phyloP scores from a whole-genome alignment of 169 alveolate genomes.

The Plasmodium relictum region DNA sequence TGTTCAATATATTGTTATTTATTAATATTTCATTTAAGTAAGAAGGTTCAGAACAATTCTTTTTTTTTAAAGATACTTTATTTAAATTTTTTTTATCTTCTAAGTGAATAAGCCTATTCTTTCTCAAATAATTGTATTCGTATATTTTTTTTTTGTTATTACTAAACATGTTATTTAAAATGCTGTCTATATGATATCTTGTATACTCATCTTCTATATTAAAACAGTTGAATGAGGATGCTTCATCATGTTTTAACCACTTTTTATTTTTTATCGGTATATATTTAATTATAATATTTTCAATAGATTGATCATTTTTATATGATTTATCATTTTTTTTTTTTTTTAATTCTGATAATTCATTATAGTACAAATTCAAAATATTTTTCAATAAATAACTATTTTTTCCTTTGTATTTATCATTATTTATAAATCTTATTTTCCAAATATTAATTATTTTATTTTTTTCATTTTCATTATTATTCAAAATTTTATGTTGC shows the following conservation, averaged over 20 bases:
- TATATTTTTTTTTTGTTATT: conserved; percentile 21
- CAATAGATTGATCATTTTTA: neutral
- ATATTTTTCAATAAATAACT: conserved; percentile 59
- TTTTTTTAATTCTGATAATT: conserved; percentile 36
- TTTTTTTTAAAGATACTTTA: conserved; percentile 11
- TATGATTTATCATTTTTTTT: conserved; percentile 1
- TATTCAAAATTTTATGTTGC: conserved; percentile 28
- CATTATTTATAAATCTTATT: conserved; percentile 54
- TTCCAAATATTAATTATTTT: conserved; percentile 29
- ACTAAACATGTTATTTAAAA: conserved; percentile 59
- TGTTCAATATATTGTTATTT: neutral
- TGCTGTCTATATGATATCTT: conserved; percentile 35
- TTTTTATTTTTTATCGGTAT: conserved; percentile 31
- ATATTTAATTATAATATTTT: conserved; percentile 12
- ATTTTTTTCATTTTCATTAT: conserved; percentile 4
- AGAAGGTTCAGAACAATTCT: conserved; percentile 9
- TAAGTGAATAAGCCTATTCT: neutral
- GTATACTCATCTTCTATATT: conserved; percentile 63
- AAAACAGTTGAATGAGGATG: conserved; percentile 13
- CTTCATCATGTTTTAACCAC: conserved; percentile 36
- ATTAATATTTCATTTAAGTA: neutral
- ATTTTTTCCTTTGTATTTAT: conserved; percentile 60
- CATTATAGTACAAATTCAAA: conserved; percentile 40
- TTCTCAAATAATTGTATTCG: conserved; percentile 12
- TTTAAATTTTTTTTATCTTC: neutral